Evolutionary conservation across 1,284 basidiomycete genomes (phyloP).

Genomic region (Malassezia restricta): DNA sequence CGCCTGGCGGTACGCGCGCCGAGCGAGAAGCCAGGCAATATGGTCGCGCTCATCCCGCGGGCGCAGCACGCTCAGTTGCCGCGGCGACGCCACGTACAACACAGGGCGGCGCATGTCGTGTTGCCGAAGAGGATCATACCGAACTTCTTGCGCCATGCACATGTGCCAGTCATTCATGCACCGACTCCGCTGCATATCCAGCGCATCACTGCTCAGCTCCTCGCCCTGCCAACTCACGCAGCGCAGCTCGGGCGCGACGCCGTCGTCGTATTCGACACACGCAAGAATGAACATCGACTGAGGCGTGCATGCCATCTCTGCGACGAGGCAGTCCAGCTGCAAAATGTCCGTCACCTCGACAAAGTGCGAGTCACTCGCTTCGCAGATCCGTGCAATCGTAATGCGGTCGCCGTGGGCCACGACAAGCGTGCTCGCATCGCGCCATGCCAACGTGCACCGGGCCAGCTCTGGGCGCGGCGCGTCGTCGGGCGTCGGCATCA

Average conservation of each 20-base stretch:
- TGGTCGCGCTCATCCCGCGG: conserved; percentile 81
- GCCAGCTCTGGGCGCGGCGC: conserved; percentile 83
- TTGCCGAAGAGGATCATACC: not conserved
- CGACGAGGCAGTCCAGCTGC: conserved; percentile 87
- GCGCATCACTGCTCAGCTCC: conserved; percentile 72
- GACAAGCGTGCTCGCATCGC: conserved; percentile 71
- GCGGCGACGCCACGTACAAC: conserved; percentile 73
- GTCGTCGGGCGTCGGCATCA: conserved; percentile 67
- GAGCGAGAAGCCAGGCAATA: conserved; percentile 81
- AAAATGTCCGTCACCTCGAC: conserved; percentile 85
- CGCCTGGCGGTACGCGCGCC: conserved; percentile 74
- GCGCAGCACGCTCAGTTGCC: conserved; percentile 70
- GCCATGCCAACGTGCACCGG: conserved; percentile 82
- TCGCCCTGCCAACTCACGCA: conserved; percentile 80
- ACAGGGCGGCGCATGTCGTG: conserved; percentile 12
- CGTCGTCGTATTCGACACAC: conserved; percentile 50
- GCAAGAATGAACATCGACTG: conserved; percentile 64
- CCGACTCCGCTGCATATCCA: conserved; percentile 66
- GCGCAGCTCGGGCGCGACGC: conserved; percentile 69
- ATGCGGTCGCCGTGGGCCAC: conserved; percentile 91
- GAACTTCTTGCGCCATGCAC: conserved; percentile 41
- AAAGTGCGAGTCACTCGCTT: conserved; percentile 19
- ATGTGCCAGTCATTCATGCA: conserved; percentile 79
- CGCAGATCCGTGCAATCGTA: conserved; percentile 58
- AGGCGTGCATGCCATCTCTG: conserved; percentile 71